Evolutionary conservation across 2,329 filamentous ascomycete genomes (phyloP).

Genomic region (Clonostachys chloroleuca): DNA sequence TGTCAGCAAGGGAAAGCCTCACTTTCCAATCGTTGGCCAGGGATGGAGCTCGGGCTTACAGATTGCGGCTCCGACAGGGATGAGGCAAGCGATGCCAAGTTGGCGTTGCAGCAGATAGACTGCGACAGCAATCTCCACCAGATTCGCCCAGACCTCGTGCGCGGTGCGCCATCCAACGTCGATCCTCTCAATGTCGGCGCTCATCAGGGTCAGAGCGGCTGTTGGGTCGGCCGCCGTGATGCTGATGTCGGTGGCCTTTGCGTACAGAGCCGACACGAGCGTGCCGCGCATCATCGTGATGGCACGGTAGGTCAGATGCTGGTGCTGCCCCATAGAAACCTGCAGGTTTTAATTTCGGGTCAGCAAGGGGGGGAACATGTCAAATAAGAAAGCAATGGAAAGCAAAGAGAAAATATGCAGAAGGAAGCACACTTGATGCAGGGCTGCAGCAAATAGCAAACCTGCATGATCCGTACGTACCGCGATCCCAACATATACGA

Average conservation of each 20-base stretch:
- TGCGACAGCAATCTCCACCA: conserved; percentile 16
- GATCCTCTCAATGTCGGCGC: conserved; percentile 18
- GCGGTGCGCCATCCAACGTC: conserved; percentile 8
- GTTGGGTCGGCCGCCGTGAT: conserved; percentile 3
- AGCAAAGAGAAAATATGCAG: no score
- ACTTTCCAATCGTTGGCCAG: no score
- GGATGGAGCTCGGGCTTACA: conserved; percentile 3
- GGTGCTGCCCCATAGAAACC: background rate
- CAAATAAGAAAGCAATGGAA: no score
- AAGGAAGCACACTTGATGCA: background rate
- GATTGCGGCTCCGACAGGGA: conserved; percentile 30
- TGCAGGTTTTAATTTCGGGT: no score
- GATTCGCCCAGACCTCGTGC: conserved; percentile 14
- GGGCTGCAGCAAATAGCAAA: no score
- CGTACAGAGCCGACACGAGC: conserved; percentile 15
- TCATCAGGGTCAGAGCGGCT: conserved; percentile 15
- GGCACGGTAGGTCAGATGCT: conserved; percentile 12
- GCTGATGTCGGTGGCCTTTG: conserved; percentile 12
- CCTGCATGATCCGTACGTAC: conserved; percentile 4
- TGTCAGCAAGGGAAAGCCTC: background rate
- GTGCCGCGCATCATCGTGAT: conserved; percentile 17
- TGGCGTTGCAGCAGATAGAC: conserved; percentile 20
- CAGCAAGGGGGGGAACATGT: no score
- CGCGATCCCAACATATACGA: conserved; percentile 16
- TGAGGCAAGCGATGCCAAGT: conserved; percentile 36